Evolutionary conservation across 208 protist genomes (phyloP), one percentile per base, ranked within the genome.

Genomic region (Crithidia brevicula): DNA sequence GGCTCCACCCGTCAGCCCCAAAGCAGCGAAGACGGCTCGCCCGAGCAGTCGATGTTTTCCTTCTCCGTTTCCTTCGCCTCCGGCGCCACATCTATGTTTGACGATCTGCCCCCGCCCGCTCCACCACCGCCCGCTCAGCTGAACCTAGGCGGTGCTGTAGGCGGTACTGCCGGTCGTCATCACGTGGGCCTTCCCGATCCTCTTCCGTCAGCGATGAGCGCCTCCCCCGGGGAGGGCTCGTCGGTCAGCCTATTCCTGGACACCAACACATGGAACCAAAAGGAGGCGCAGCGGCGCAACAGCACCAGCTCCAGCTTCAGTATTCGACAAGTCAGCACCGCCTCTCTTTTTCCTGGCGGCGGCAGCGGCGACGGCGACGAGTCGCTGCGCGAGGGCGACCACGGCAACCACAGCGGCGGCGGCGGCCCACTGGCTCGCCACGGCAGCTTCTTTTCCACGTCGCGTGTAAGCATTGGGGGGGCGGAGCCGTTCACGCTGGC

Each of bases 81-180:
- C 4, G 6, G 30, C 33, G 25, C 45, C 4, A 49, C 34, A 25
- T 67, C 68, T 11, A 54, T 45, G 4, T 30, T 47, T 10, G 52
- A 50, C 51, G 60, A 67, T 8, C 22, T 47, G 25, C 68, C 68
- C 3, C 68, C 68, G 13, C 68, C 68, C 9, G 40, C 59, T 0
- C 59, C 68, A 1, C 25, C 43, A 15, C 68, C 68, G 15, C 59
- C 52, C 8, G 34, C 53, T 59, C 68, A 57, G 59, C 43, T 62
- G 23, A 34, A 43, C 18, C 23, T 67, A 8, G 51, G 57, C n/a
- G n/a, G 30, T 18, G 36, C 4, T 16, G 23, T 18, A 15, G 38
- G 47, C 27, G 25, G 38, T 15, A 9, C n/a, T n/a, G n/a, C n/a
- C n/a, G n/a, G n/a, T n/a, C n/a, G n/a, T n/a, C n/a, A n/a, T n/a